Evolutionary conservation across 2,329 filamentous ascomycete species (phyloP).

Genomic region (Nigrograna mackinnonii): DNA sequence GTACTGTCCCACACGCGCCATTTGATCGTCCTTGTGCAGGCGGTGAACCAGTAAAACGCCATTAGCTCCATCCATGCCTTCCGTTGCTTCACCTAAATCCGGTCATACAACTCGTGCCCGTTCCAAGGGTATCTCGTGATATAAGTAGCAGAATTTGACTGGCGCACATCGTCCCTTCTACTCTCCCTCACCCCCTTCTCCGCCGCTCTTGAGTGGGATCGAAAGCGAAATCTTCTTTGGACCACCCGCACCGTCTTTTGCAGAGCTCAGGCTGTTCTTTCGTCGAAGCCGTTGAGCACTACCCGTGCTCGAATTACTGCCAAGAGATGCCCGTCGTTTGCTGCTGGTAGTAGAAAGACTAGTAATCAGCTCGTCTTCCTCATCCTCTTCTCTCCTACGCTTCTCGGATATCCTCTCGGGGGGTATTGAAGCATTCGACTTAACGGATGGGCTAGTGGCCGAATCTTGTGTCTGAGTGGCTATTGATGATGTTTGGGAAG

Average conservation of each 20-base stretch:
- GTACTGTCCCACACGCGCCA: slow-evolving; percentile 1
- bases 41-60: slow-evolving; percentile 7
- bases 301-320: slow-evolving; percentile 36
- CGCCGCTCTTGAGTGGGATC: slow-evolving; percentile 42
- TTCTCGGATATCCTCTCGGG: slow-evolving; percentile 86
- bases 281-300: slow-evolving; percentile 42
- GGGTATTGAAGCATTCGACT: slow-evolving; percentile 26
- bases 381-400: slow-evolving; percentile 87
- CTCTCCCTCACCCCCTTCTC: slow-evolving; percentile 33
- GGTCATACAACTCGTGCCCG: slow-evolving; percentile 37
- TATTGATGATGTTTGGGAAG: slow-evolving; percentile 25
- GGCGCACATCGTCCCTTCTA: slow-evolving; percentile 17
- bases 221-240: slow-evolving; percentile 47
- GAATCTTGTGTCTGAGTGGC: slow-evolving; percentile 24
- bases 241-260: slow-evolving; percentile 44
- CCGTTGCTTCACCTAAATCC: slow-evolving; percentile 19
- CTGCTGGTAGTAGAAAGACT: slow-evolving; percentile 67
- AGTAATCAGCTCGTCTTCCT: slow-evolving; percentile 81
- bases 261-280: slow-evolving; percentile 47
- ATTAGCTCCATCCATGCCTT: slow-evolving; percentile 25
- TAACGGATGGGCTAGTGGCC: slow-evolving; percentile 21
- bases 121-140: slow-evolving; percentile 38
- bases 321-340: slow-evolving; percentile 46
- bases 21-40: background rate
- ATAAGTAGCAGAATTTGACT: slow-evolving; percentile 27